Base-by-base conservation (phyloP, 2,329 filamentous ascomycete genomes). In the Xylariaceae sp. region DNA sequence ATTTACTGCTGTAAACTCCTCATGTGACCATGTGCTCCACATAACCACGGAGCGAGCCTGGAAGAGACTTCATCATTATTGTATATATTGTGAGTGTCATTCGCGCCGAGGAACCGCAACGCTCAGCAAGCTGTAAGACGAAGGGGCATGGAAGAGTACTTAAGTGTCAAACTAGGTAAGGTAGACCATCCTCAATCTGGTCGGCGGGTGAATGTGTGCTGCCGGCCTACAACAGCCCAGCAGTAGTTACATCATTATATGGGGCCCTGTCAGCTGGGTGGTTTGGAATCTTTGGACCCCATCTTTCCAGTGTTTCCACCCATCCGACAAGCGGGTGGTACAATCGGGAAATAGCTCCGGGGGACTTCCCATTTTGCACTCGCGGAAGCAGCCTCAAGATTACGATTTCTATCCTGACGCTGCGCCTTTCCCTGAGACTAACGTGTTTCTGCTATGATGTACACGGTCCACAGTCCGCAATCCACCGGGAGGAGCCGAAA, bases 321-420 rank as follows among this genome's bases (percentile, higher is more conserved):
- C 33, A 41, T 38, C 50, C 53, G 47, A 38, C 51, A 41, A 38
- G 38, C 40, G 35, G 43, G 28, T 31, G 35, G 46, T 48, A 50
- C 38, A 45, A 40, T 52, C 50, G 54, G 54, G 45, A 47, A 41
- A 31, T 48, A 44, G 32, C 48, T 57, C 55, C 55, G 55, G 44
- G 28, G 29, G 6, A 34, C 44, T 55, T 58, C 23, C 55, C 54
- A 29, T 50, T 56, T n/a, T 58, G 46, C 52, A 48, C 44, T 53
- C 50, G 41, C 54, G 55, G 54, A 56, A 35, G 41, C 38, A 47
- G 34, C 31, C 31, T 33, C 21, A 23, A 43, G 29, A 33, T 24
- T 24, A 24, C 21, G 21, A 11, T 24, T 35, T 34, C 39, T 39
- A 17, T 35, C 15, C 21, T 12, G 16, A 30, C 15, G 34, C 23